A percentile compares a stretch with the other conserved stretches of the same genome.
Evolutionary conservation across 192 early-diverging fungal genomes (phyloP).

Genomic region (Coemansia sp.): DNA sequence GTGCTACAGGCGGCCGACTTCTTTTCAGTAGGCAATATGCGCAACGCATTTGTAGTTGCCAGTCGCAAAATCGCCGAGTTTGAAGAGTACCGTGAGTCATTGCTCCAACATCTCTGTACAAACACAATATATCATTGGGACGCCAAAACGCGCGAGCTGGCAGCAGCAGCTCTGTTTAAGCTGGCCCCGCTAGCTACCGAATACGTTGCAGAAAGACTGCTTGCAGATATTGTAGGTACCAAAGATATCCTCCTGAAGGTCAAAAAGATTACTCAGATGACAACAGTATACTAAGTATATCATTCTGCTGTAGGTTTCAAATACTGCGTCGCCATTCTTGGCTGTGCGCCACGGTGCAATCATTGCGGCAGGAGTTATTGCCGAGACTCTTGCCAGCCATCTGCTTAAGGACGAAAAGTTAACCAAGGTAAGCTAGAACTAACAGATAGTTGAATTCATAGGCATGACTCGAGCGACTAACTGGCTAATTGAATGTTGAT

Average conservation of each 20-base stretch:
- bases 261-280: background rate
- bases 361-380: slow-evolving; percentile 29
- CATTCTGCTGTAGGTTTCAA: slow-evolving; percentile 23
- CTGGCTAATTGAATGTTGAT: background rate
- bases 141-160: slow-evolving; percentile 69
- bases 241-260: background rate
- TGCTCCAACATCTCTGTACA: slow-evolving; percentile 70
- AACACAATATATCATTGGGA: slow-evolving; percentile 87
- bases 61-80: slow-evolving; percentile 67
- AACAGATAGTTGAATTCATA: too few relatives aligned
- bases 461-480: background rate
- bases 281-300: background rate
- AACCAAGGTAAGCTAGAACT: slow-evolving; percentile 15
- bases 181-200: slow-evolving; percentile 62
- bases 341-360: slow-evolving; percentile 52
- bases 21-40: slow-evolving; percentile 84
- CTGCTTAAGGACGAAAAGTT: slow-evolving; percentile 8
- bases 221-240: slow-evolving; percentile 60
- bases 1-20: slow-evolving; percentile 91
- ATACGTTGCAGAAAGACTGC: slow-evolving; percentile 51
- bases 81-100: slow-evolving; percentile 67
- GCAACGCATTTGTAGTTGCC: slow-evolving; percentile 68
- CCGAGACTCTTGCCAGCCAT: slow-evolving; percentile 22
- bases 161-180: slow-evolving; percentile 66
- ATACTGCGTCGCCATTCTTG: slow-evolving; percentile 40